Evolutionary conservation across 129 eudicot species (phyloP), one percentile per base, ranked within the genome.

Genomic region (Helichrysum umbraculigerum): DNA sequence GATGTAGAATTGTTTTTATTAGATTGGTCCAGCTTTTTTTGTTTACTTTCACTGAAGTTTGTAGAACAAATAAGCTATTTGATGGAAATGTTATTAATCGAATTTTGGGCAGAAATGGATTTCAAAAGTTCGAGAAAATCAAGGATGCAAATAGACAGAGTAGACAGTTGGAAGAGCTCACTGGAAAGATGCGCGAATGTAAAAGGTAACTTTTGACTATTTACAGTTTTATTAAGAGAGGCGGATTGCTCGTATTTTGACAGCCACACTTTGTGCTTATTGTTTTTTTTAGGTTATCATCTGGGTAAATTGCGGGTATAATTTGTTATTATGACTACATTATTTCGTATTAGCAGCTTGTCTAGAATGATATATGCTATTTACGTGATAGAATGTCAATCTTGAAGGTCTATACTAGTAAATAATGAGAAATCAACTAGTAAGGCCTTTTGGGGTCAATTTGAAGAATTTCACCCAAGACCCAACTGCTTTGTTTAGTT

Each of bases 81-180:
- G 21, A 56, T 56, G 67, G 33, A 28, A 51, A 79, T 70, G 57
- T 34, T 70, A 35, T 69, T 81, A 67, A 39, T 81, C 30, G 12
- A 52, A 52, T 63, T 63, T 51, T 54, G 75, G 52, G 58, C 86
- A 94, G 99, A 76, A 91, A 91, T 89, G 99, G 99, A 75, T 94
- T 94, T 75, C 97, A 94, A 76, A 94, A 94, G 69, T 76, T 94
- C 81, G 99, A 94, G 81, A 94, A 91, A 82, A 85, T 91, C 79
- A 94, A 94, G 82, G 99, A 94, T 60, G 42, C 97, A 25, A 89
- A 70, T 74, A 83, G 99, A 76, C 96, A 82, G 76, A 94, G 96
- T 79, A 86, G 97, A 88, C 97, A 94, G 86, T 83, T 94, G 89
- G 99, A 94, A 75, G 99, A 94, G 77, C 99, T 94, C 50, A 94